These are phyloP conservation scores for Daldinia sp. DNA, from an alignment of 2,329 filamentous ascomycete genomes.

Conservation along the genomic window DNA sequence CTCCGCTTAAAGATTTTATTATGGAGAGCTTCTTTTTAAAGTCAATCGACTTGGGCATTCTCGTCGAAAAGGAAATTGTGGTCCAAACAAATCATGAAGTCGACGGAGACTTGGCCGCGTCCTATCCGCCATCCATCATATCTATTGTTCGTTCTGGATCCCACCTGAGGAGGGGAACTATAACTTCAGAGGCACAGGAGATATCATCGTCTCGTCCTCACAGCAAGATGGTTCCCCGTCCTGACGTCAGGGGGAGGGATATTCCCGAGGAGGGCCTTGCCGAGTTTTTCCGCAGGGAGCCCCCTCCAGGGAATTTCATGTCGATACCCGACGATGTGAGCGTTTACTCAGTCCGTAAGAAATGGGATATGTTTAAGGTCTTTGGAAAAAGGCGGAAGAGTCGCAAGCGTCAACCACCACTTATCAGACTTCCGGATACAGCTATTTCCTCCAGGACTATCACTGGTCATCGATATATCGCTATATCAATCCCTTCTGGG, in stretches of 20 bases:
- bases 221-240: slow-evolving; percentile 32
- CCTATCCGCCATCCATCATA: slow-evolving; percentile 29
- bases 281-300: slow-evolving; percentile 64
- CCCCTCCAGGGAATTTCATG: slow-evolving; percentile 64
- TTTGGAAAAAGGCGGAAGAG: slow-evolving; percentile 56
- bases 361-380: slow-evolving; percentile 59
- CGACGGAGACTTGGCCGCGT: slow-evolving; percentile 19
- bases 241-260: slow-evolving; percentile 30
- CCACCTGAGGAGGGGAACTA: slow-evolving; percentile 23
- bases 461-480: slow-evolving; percentile 68
- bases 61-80: slow-evolving; percentile 38
- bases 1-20: slow-evolving; percentile 37
- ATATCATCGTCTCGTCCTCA: slow-evolving; percentile 16
- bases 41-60: slow-evolving; percentile 36
- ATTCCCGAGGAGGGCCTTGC: slow-evolving; percentile 51
- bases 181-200: slow-evolving; percentile 22
- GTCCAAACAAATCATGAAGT: slow-evolving; percentile 33
- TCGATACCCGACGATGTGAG: slow-evolving; percentile 55
- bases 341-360: slow-evolving; percentile 48
- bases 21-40: slow-evolving; percentile 36
- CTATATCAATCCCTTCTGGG: slow-evolving; percentile 70
- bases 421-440: slow-evolving; percentile 64
- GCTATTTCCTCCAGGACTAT: slow-evolving; percentile 67
- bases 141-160: slow-evolving; percentile 37
- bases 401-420: slow-evolving; percentile 42